Conservation (phyloP, 2,329 filamentous ascomycete genomes). For the Eutypella sp. region DNA sequence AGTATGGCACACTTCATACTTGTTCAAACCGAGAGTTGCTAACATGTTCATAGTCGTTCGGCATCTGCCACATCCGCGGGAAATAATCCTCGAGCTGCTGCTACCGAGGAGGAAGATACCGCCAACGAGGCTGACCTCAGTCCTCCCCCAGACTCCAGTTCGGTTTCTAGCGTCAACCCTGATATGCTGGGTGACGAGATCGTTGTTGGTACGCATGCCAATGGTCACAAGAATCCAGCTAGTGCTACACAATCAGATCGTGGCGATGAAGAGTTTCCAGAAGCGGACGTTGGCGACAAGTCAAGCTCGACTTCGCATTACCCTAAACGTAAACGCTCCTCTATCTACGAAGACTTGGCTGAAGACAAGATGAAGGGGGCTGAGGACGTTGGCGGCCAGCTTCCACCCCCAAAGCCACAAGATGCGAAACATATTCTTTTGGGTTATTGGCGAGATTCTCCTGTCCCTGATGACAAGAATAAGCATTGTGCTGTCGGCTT, state of each 20-base stretch:
- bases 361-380: constrained; percentile 40
- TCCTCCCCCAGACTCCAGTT: constrained; percentile 36
- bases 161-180: constrained; percentile 35
- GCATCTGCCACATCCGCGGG: neutral
- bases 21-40: too few relatives aligned
- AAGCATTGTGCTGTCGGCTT: constrained; percentile 60
- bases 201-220: constrained; percentile 41
- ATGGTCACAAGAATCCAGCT: constrained; percentile 34
- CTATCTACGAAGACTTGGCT: constrained; percentile 43
- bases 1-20: neutral
- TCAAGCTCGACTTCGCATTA: constrained; percentile 38
- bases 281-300: constrained; percentile 33
- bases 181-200: constrained; percentile 47
- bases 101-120: constrained; percentile 29
- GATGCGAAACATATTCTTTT: constrained; percentile 45
- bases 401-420: constrained; percentile 23
- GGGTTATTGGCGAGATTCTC: constrained; percentile 58
- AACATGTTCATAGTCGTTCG: neutral
- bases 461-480: constrained; percentile 39
- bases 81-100: neutral
- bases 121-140: constrained; percentile 40
- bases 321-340: constrained; percentile 52
- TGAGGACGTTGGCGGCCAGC: constrained; percentile 20
- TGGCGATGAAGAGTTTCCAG: constrained; percentile 41
- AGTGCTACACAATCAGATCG: constrained; percentile 28